Base-by-base conservation (phyloP, 2,329 filamentous ascomycete species). In the Ophiostoma ips region DNA sequence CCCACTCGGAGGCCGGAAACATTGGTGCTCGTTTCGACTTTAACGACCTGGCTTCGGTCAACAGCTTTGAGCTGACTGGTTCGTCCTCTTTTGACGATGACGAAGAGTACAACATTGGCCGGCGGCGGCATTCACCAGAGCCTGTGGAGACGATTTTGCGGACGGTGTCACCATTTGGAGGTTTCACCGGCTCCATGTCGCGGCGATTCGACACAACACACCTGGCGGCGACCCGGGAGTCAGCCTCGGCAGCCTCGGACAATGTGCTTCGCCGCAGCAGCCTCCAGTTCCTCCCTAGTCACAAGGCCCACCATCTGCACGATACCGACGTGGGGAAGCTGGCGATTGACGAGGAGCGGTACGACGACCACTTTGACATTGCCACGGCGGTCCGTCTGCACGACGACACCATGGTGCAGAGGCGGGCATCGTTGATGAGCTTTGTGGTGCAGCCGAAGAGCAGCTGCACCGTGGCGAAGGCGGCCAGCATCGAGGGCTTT, bases 311-410 rank as follows among this genome's bases (percentile, higher is more conserved):
- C 16, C 44, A 31, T 10, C 40, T 44, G n/a, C 50, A 56, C 36
- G 36, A 45, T 28, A 43, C 28, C 40, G 30, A 43, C 15, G 40
- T 43, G 10, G 28, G 30, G 8, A 28, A 31, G 10, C 28, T 34
- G 28, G 43, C 30, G 43, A 45, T 45, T 34, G 43, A 45, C 16
- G 43, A 45, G 21, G 43, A 45, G 30, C 43, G 43, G n/a, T 31
- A 51, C 18, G 57, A 52, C 6, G 43, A 31, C 30, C 58, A 55
- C 35, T 46, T 58, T 16, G 60, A 63, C 30, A 53, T 63, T 6
- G 55, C 59, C 15, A 54, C 59, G 8, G 63, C 62, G 0, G 53
- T 63, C 7, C 56, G 57, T 28, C 46, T 64, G 46, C 56, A 63
- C 8, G 65, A 64, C 53, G 58, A 66, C 40, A 55, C 55, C 35